Percentiles rank a stretch among this genome's conserved stretches.
These are phyloP conservation scores for Colletotrichum sp. DNA, from an alignment of 2,329 filamentous ascomycete species.

Conservation along the genomic window DNA sequence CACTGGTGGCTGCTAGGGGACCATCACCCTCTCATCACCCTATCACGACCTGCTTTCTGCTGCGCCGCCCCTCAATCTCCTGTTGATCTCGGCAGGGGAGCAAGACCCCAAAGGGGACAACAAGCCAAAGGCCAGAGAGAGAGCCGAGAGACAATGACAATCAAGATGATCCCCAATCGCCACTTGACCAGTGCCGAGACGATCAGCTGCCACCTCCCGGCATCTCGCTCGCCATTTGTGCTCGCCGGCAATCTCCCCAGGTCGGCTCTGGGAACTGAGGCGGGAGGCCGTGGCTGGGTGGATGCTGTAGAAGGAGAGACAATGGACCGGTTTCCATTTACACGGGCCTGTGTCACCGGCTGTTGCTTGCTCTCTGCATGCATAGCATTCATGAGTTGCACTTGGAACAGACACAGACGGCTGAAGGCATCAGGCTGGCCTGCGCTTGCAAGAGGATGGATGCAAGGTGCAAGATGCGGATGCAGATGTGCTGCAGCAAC, in stretches of 20 bases:
- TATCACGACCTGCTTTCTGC: background rate
- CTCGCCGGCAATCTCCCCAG: background rate
- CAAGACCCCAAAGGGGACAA: background rate
- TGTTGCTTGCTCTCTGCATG: background rate
- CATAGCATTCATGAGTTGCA: background rate
- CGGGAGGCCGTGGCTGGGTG: background rate
- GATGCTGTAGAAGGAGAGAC: background rate
- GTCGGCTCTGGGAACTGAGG: background rate
- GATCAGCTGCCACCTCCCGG: constrained; percentile 1
- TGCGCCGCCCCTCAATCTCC: constrained; percentile 15
- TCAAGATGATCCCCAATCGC: background rate
- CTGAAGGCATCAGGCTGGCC: background rate
- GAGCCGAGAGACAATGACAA: constrained; percentile 5
- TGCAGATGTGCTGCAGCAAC: constrained; percentile 1
- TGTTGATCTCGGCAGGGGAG: constrained; percentile 13
- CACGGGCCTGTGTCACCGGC: background rate
- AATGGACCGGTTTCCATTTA: background rate
- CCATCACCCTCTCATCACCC: background rate
- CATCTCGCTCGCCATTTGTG: background rate
- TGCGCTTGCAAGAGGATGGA: background rate
- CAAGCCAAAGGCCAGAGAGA: background rate
- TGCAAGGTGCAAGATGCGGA: background rate
- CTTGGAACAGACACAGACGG: background rate
- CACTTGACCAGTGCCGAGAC: constrained; percentile 5
- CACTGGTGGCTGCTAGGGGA: background rate